These are phyloP conservation scores for Trypanosomatidae sp. DNA, from an alignment of 208 protist species.

Conservation along the genomic window DNA sequence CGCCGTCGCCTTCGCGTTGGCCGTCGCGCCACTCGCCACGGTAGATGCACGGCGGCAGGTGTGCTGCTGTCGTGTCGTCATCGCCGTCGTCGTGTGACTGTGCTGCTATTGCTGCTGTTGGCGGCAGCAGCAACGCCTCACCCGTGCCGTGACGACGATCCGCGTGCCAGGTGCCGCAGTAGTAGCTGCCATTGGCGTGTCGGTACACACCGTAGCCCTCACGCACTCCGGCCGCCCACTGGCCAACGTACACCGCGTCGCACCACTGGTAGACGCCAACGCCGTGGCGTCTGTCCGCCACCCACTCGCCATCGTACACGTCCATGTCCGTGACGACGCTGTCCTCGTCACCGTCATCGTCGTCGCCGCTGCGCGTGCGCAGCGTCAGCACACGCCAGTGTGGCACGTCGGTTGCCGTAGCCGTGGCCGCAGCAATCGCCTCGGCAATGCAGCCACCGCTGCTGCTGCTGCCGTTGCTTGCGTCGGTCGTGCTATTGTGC, in stretches of 20 bases:
- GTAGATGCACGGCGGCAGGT: slow-evolving; percentile 48
- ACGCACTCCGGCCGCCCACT: slow-evolving; percentile 52
- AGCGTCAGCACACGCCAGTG: slow-evolving; percentile 1
- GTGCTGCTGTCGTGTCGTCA: no score
- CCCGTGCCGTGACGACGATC: slow-evolving; percentile 60
- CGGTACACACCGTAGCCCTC: slow-evolving; percentile 59
- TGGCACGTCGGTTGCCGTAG: neutral
- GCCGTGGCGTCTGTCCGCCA: slow-evolving; percentile 50
- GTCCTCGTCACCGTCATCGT: neutral
- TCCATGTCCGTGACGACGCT: slow-evolving; percentile 23
- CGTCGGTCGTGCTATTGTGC: no score
- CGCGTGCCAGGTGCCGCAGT: slow-evolving; percentile 63
- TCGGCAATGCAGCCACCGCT: neutral
- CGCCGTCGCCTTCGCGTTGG: slow-evolving; percentile 33
- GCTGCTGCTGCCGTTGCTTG: neutral
- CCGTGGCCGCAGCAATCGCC: neutral
- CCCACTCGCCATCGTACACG: slow-evolving; percentile 85
- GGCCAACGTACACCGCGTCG: slow-evolving; percentile 62
- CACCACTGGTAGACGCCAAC: slow-evolving; percentile 69
- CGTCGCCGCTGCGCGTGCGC: neutral
- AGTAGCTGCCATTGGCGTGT: slow-evolving; percentile 47
- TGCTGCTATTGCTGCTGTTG: no score
- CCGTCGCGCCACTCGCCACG: slow-evolving; percentile 40
- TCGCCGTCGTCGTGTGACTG: no score
- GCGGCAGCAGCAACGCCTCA: slow-evolving; percentile 27